Evolutionary conservation across 129 eudicot species (phyloP).

Genomic region (Calendula officinalis): DNA sequence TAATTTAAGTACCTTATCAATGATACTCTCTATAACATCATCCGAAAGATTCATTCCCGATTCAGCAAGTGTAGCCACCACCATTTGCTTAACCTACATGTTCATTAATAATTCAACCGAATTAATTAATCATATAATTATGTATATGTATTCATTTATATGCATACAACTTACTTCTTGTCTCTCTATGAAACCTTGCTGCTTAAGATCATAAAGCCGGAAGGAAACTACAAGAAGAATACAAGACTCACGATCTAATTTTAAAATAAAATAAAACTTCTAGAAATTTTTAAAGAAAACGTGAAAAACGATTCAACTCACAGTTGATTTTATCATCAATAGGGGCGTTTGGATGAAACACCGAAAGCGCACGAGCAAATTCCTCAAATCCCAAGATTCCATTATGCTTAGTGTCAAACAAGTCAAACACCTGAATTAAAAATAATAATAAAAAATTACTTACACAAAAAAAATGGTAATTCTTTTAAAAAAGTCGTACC

Average conservation of each 20-base stretch:
- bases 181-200: slow-evolving; percentile 93
- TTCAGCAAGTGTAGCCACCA: slow-evolving; percentile 83
- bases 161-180: slow-evolving; percentile 56
- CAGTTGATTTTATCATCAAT: slow-evolving; percentile 87
- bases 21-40: slow-evolving; percentile 75
- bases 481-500: slow-evolving; percentile 33
- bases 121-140: background rate
- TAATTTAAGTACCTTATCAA: slow-evolving; percentile 49
- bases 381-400: slow-evolving; percentile 87
- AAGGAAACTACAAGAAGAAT: slow-evolving; percentile 55
- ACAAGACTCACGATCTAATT: background rate
- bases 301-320: slow-evolving; percentile 25
- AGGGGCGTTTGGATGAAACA: slow-evolving; percentile 92
- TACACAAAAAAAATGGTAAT: background rate
- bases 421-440: slow-evolving; percentile 68
- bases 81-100: slow-evolving; percentile 86
- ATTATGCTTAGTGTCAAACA: slow-evolving; percentile 90
- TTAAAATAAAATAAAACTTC: background rate
- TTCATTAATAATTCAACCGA: background rate
- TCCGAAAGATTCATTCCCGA: slow-evolving; percentile 93
- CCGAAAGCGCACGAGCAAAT: slow-evolving; percentile 93
- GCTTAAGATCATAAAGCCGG: slow-evolving; percentile 89
- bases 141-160: background rate
- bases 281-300: background rate
- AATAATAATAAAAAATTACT: background rate